Evolutionary conservation across 208 protist genomes (phyloP), one percentile per base, ranked within the genome.

Genomic region (Acanthamoeba castellanii): DNA sequence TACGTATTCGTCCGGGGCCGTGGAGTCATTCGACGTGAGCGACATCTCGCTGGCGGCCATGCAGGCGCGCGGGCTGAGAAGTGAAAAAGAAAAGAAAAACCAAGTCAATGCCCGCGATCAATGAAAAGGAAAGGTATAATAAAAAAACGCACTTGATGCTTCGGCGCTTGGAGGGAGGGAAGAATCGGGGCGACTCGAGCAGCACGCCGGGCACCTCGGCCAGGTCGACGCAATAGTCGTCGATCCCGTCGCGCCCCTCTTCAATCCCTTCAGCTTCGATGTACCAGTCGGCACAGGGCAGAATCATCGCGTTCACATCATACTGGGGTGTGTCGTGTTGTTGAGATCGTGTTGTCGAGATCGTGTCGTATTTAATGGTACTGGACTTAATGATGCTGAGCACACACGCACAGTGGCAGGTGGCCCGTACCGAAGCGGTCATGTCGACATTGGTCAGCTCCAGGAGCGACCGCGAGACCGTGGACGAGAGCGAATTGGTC

Each of bases 251-350:
- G 7, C 72, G 30, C 7, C 72, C 72, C 72, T 81, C 72, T 27
- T 81, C 72, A 18, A 81, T 81, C 37, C 72, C 72, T 5, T 81
- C 72, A 16, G 89, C 47, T 59, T 93, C 89, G 42, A 93, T 81
- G 68, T 72, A 93, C 89, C 89, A 93, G n/a, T 93, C 89, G 89
- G 89, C 89, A 30, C 89, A 93, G 30, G 89, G 89, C 7, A 93
- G 55, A 25, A 93, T 52, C 89, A 93, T 93, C 30, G 47, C 68
- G 72, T 81, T 81, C 72, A 81, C 72, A 34, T 81, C 72, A 81
- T 50, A 81, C 72, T 81, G 72, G 0, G 8, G 11, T 8, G 16
- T 13, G 30, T n/a, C 18, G 30, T 66, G n/a, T 42, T 1, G 50
- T 55, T 70, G 6, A 70, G 27, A 70, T 55, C 13, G 50, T 55